Conservation (phyloP, 1,284 basidiomycete species). For the Papiliotrema flavescens region DNA sequence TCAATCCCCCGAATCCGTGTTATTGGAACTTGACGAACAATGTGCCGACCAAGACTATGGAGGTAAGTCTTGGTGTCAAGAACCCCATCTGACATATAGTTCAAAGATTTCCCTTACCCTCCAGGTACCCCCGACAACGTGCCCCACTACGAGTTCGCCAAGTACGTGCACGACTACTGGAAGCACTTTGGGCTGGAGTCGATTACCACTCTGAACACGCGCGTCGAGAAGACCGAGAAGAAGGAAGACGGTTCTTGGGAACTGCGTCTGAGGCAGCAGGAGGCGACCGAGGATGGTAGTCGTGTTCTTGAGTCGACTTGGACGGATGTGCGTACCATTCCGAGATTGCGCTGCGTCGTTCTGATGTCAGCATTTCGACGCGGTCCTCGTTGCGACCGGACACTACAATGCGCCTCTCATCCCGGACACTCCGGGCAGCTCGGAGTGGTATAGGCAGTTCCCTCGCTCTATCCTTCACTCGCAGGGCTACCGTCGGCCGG, state of each 20-base stretch:
- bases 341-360: too few species aligned
- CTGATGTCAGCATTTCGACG: conserved; percentile 51
- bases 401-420: conserved; percentile 54
- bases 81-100: conserved; percentile 21
- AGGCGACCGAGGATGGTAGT: conserved; percentile 44
- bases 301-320: background rate
- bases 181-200: conserved; percentile 49
- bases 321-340: conserved; percentile 5
- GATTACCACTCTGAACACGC: conserved; percentile 53
- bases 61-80: conserved; percentile 11
- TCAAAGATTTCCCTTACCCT: conserved; percentile 31
- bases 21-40: conserved; percentile 52
- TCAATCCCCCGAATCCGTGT: conserved; percentile 51
- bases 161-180: conserved; percentile 42
- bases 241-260: conserved; percentile 30
- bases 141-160: conserved; percentile 19
- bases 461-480: conserved; percentile 51
- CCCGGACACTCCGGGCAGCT: conserved; percentile 48
- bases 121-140: conserved; percentile 20
- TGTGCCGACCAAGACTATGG: conserved; percentile 47
- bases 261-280: conserved; percentile 45
- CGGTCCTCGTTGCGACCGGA: conserved; percentile 53
- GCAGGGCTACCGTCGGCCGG: conserved; percentile 52
- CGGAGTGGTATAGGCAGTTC: conserved; percentile 49
- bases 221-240: conserved; percentile 54